A percentile compares a stretch with the other conserved stretches of the same genome.
Conservation (phyloP, 2,329 filamentous ascomycete species). For the Teratosphaeria pseudoeucalypti region DNA sequence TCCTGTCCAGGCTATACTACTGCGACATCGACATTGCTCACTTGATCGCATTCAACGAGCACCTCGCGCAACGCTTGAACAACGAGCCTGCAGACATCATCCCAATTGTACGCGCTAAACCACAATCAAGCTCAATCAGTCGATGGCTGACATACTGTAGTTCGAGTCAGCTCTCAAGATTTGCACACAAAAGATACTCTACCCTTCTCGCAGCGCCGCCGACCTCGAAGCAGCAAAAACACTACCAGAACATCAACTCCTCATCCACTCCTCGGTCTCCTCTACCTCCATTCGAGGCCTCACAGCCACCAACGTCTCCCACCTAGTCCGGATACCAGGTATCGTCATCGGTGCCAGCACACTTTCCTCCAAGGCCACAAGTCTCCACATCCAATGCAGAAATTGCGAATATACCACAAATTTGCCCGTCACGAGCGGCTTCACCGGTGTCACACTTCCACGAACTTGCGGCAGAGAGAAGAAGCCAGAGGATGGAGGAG, state of each 20-base stretch:
- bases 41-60: constrained; percentile 91
- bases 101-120: constrained; percentile 56
- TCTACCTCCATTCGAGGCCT: constrained; percentile 90
- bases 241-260: constrained; percentile 79
- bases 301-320: constrained; percentile 82
- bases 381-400: constrained; percentile 76
- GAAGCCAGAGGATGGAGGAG: constrained; percentile 44
- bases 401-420: constrained; percentile 66
- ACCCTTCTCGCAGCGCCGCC: constrained; percentile 58
- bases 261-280: constrained; percentile 84
- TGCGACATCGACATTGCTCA: constrained; percentile 95
- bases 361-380: constrained; percentile 88
- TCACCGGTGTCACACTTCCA: constrained; percentile 76
- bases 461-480: constrained; percentile 58
- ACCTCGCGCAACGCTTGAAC: constrained; percentile 78
- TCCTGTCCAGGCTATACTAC: constrained; percentile 84
- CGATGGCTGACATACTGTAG: constrained; percentile 36
- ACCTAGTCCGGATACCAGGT: constrained; percentile 90
- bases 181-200: constrained; percentile 89
- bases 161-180: constrained; percentile 84
- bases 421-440: constrained; percentile 70
- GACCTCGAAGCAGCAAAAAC: constrained; percentile 39
- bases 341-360: constrained; percentile 97
- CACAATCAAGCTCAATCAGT: background rate
- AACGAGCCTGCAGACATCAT: constrained; percentile 89